Percentiles rank a stretch among this genome's conserved stretches.
Conservation (phyloP, 2,329 filamentous ascomycete genomes). For the Bipolaris oryzae region DNA sequence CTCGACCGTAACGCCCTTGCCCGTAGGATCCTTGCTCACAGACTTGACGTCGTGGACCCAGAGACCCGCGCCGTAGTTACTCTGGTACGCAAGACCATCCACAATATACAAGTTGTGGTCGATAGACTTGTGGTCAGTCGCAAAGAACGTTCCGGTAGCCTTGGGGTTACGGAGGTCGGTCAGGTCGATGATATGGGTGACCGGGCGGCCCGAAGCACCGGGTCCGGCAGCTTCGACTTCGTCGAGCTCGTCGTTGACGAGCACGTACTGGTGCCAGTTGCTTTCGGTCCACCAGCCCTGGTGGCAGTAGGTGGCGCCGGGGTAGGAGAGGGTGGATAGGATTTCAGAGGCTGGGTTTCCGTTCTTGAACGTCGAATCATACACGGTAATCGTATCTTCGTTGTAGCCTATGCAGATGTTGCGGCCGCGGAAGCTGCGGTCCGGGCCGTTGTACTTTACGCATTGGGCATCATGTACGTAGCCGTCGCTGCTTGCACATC, state of each 20-base stretch:
- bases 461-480: conserved; percentile 68
- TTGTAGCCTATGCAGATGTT: conserved; percentile 65
- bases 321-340: conserved; percentile 61
- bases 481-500: conserved; percentile 60
- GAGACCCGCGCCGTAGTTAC: conserved; percentile 50
- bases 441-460: conserved; percentile 60
- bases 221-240: conserved; percentile 37
- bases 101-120: conserved; percentile 56
- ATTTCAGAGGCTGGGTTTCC: conserved; percentile 62
- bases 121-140: conserved; percentile 45
- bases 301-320: conserved; percentile 62
- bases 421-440: conserved; percentile 54
- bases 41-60: conserved; percentile 50
- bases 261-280: conserved; percentile 42
- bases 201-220: conserved; percentile 39
- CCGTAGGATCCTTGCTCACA: conserved; percentile 48
- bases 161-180: conserved; percentile 42
- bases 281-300: conserved; percentile 61
- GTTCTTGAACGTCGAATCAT: conserved; percentile 59
- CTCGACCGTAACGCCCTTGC: conserved; percentile 47
- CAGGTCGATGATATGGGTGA: conserved; percentile 46
- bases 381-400: conserved; percentile 59
- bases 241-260: conserved; percentile 45
- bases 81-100: conserved; percentile 50
- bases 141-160: conserved; percentile 51